phyloP scores from a whole-genome alignment of 2,329 filamentous ascomycete genomes.

The Neodidymelliopsis sp. region DNA sequence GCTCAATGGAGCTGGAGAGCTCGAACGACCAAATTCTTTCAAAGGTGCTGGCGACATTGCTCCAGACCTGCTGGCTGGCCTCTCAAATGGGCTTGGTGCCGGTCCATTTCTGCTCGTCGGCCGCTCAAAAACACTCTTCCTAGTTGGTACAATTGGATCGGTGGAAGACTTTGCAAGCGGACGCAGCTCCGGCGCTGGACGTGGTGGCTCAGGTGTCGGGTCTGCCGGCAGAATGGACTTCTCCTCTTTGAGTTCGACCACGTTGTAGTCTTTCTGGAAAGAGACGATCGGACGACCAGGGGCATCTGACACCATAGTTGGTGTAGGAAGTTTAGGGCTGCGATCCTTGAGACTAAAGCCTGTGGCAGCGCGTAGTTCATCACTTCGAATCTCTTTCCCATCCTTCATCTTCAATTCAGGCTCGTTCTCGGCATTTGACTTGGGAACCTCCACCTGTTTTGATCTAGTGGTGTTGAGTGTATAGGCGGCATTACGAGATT shows the following conservation, averaged over 20 bases:
- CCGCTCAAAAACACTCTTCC: slow-evolving; percentile 56
- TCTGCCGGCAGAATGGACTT: slow-evolving; percentile 29
- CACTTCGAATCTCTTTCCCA: slow-evolving; percentile 81
- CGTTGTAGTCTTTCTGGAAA: slow-evolving; percentile 85
- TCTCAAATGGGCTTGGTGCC: slow-evolving; percentile 1
- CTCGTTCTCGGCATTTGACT: slow-evolving; percentile 42
- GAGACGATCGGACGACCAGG: slow-evolving; percentile 95
- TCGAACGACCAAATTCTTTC: slow-evolving; percentile 12
- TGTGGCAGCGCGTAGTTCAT: slow-evolving; percentile 89
- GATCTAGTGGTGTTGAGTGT: slow-evolving; percentile 66
- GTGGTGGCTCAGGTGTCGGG: slow-evolving; percentile 4
- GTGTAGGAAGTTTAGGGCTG: slow-evolving; percentile 85
- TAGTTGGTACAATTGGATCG: slow-evolving; percentile 57
- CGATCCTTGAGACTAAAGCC: slow-evolving; percentile 88
- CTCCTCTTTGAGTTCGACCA: slow-evolving; percentile 72
- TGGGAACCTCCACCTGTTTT: slow-evolving; percentile 37
- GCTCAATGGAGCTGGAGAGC: slow-evolving; percentile 25
- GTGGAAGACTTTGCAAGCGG: slow-evolving; percentile 50
- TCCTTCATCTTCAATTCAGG: slow-evolving; percentile 68
- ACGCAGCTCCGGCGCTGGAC: slow-evolving; percentile 28
- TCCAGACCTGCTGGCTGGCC: slow-evolving; percentile 3
- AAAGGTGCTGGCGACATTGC: slow-evolving; percentile 4
- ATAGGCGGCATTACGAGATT: slow-evolving; percentile 83
- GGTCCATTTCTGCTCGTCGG: slow-evolving; percentile 14
- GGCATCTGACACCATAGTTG: slow-evolving; percentile 88